These are phyloP conservation scores for Phytophthora boehmeriae DNA, from an alignment of 352 stramenopile genomes.

Conservation along the genomic window DNA sequence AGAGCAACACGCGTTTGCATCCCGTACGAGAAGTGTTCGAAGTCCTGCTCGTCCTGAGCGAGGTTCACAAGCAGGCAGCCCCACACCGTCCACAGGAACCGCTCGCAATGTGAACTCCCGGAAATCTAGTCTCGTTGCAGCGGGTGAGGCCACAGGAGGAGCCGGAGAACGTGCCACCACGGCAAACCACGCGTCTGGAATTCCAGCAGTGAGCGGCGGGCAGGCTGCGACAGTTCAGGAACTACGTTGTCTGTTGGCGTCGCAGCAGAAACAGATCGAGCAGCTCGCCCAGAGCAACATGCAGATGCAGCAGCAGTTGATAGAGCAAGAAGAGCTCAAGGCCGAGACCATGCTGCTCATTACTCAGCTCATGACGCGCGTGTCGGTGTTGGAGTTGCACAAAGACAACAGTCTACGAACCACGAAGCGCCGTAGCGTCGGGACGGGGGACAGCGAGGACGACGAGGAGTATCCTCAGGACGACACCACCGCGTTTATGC, in stretches of 20 bases:
- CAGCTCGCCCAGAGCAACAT: conserved; percentile 75
- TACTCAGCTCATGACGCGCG: conserved; percentile 85
- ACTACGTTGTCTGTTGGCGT: conserved; percentile 52
- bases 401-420: conserved; percentile 33
- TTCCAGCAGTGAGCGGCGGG: conserved; percentile 12
- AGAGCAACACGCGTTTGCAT: not conserved
- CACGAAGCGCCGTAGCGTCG: conserved; percentile 34
- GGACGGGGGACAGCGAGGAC: conserved; percentile 36
- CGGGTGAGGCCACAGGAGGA: conserved; percentile 40
- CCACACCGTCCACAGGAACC: conserved; percentile 17
- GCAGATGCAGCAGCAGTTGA: conserved; percentile 80
- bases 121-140: conserved; percentile 33
- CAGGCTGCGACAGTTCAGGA: conserved; percentile 54
- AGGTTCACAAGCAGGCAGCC: conserved; percentile 22
- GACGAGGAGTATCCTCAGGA: conserved; percentile 43
- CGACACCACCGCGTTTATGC: conserved; percentile 21
- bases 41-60: conserved; percentile 6
- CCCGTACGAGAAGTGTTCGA: conserved; percentile 7
- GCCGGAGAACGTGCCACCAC: conserved; percentile 34
- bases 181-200: conserved; percentile 21
- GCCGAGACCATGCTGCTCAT: conserved; percentile 86
- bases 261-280: conserved; percentile 78
- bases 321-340: conserved; percentile 83
- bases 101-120: conserved; percentile 8
- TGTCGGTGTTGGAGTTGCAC: conserved; percentile 77